phyloP scores from a whole-genome alignment of 805 yeast species.

The Metschnikowia cubensis region DNA sequence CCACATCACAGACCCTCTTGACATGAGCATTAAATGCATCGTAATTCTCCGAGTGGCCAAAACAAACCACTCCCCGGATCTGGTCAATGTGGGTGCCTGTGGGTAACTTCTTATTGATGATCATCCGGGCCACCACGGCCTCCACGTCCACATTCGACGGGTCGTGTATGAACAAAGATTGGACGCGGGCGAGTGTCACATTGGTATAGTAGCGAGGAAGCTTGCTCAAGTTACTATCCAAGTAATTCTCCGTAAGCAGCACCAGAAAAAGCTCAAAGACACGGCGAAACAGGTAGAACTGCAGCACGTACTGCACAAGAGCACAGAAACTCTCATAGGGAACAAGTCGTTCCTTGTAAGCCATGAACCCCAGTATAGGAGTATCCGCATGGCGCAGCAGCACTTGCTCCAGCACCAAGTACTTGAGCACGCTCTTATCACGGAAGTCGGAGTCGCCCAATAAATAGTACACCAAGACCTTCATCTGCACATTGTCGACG shows the following conservation, averaged over 20 bases:
- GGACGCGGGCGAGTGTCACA: constrained; percentile 21
- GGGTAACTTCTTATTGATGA: constrained; percentile 30
- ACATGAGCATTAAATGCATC: constrained; percentile 22
- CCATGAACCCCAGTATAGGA: constrained; percentile 9
- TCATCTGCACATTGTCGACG: constrained; percentile 17
- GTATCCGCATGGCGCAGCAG: background rate
- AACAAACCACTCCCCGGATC: constrained; percentile 21
- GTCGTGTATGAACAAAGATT: constrained; percentile 17
- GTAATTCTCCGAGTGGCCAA: constrained; percentile 18
- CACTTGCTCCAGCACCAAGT: constrained; percentile 12
- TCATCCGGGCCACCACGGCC: constrained; percentile 31
- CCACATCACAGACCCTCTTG: constrained; percentile 25
- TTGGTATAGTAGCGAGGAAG: constrained; percentile 29
- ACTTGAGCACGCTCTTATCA: constrained; percentile 22
- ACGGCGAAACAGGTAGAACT: constrained; percentile 5
- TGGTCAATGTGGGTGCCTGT: constrained; percentile 33
- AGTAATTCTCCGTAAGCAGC: constrained; percentile 20
- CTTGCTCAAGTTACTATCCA: constrained; percentile 31
- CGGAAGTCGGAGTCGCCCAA: constrained; percentile 34
- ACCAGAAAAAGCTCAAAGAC: constrained; percentile 2
- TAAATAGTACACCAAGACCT: constrained; percentile 30
- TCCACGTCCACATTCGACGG: constrained; percentile 20
- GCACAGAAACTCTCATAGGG: constrained; percentile 14
- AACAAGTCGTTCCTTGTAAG: constrained; percentile 14
- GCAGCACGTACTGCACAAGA: constrained; percentile 10